phyloP scores from a whole-genome alignment of 2,329 filamentous ascomycete species.

The Sporothrix luriei region DNA sequence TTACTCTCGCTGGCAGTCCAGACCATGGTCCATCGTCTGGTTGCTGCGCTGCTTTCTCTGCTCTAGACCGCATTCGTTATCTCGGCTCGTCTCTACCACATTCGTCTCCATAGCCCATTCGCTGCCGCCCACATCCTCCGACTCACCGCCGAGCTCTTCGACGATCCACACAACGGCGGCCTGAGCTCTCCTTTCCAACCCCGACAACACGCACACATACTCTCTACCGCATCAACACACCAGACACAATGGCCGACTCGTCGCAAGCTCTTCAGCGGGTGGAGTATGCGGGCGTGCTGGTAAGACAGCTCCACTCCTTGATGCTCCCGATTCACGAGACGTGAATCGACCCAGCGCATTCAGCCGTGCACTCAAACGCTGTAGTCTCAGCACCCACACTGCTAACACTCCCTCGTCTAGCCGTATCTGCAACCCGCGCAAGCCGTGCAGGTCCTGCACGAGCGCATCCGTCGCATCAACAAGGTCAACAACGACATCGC shows the following conservation, averaged over 20 bases:
- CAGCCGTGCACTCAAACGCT: not conserved
- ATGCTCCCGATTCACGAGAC: not conserved
- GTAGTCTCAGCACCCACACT: not conserved
- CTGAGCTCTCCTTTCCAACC: not conserved
- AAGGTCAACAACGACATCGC: constrained; percentile 88
- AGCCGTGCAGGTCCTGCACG: constrained; percentile 78
- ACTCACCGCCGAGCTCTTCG: not conserved
- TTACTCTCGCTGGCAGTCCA: not conserved
- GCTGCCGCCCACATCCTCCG: not conserved
- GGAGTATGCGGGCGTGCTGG: constrained; percentile 94
- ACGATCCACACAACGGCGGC: not conserved
- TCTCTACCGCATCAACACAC: not conserved
- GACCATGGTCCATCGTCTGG: constrained; percentile 33
- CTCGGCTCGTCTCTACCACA: not conserved
- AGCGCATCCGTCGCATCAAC: constrained; percentile 83
- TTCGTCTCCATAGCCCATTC: not conserved
- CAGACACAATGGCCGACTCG: constrained; percentile 46
- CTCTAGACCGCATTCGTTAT: constrained; percentile 16
- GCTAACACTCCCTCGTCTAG: constrained; percentile 50
- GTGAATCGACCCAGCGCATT: not conserved
- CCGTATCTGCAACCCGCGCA: constrained; percentile 77
- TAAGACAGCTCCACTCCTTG: constrained; percentile 49
- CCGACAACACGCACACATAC: no score
- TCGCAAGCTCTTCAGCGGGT: constrained; percentile 74
- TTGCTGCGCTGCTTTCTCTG: constrained; percentile 19